Evolutionary conservation across 2,329 filamentous ascomycete species (phyloP).

Genomic region (Monosporascus sp.): DNA sequence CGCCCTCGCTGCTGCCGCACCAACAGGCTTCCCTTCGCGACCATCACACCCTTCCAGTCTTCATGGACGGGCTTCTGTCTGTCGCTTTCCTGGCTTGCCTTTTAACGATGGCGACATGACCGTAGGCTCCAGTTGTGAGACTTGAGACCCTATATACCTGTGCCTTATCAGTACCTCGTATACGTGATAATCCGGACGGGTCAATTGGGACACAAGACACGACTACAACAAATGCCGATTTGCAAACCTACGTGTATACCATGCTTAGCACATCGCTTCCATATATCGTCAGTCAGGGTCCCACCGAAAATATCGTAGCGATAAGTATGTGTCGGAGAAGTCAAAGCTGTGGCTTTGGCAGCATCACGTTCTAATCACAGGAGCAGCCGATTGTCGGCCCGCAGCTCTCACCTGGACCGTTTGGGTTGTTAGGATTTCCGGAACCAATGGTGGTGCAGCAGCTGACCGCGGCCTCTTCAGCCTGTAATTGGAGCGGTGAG

Average conservation of each 20-base stretch:
- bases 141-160: too few relatives aligned
- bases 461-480: not conserved
- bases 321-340: not conserved
- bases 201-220: too few relatives aligned
- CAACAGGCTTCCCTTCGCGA: not conserved
- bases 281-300: not conserved
- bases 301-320: not conserved
- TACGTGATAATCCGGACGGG: too few relatives aligned
- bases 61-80: not conserved
- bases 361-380: not conserved
- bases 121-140: too few relatives aligned
- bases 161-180: too few relatives aligned
- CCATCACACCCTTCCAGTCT: not conserved
- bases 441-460: not conserved
- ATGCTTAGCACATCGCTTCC: too few relatives aligned
- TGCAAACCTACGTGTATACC: too few relatives aligned
- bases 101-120: too few relatives aligned
- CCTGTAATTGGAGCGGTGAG: conserved; percentile 6
- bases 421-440: not conserved
- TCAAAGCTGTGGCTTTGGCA: not conserved
- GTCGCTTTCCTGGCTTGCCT: not conserved
- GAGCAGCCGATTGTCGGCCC: not conserved
- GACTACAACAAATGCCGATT: too few relatives aligned
- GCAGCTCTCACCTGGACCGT: not conserved
- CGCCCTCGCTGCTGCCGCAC: not conserved